Conservation (phyloP, 1,284 basidiomycete genomes). For the Sporisorium reilianum region DNA sequence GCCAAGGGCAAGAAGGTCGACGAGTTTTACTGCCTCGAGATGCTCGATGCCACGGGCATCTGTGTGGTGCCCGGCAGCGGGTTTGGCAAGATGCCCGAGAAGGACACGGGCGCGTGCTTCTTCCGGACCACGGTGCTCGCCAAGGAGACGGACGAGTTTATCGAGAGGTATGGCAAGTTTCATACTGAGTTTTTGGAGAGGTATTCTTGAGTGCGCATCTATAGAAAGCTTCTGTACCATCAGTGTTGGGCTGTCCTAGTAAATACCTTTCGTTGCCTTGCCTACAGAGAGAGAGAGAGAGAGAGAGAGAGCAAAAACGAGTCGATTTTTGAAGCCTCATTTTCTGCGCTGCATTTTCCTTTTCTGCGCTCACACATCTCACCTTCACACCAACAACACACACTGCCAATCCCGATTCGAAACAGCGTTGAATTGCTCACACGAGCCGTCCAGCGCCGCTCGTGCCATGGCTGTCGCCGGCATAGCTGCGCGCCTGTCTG, state of each 20-base stretch:
- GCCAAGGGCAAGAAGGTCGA: slow-evolving; percentile 61
- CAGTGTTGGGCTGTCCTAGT: background rate
- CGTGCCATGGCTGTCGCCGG: slow-evolving; percentile 20
- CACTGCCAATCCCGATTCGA: no score
- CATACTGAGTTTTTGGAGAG: slow-evolving; percentile 58
- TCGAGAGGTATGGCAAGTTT: slow-evolving; percentile 64
- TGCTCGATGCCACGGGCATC: slow-evolving; percentile 66
- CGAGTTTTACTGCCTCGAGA: slow-evolving; percentile 64
- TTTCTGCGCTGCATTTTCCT: background rate
- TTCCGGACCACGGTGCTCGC: slow-evolving; percentile 67
- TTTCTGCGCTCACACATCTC: no score
- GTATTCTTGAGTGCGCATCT: slow-evolving; percentile 19
- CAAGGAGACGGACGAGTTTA: slow-evolving; percentile 67
- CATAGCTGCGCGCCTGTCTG: slow-evolving; percentile 26
- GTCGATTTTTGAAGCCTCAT: slow-evolving; percentile 3
- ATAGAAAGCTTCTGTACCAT: background rate
- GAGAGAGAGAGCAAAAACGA: no score
- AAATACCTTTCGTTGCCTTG: no score
- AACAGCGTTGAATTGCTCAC: no score
- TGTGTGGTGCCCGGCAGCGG: slow-evolving; percentile 67
- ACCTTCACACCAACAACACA: no score
- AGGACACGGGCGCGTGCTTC: slow-evolving; percentile 52
- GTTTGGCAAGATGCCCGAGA: slow-evolving; percentile 60
- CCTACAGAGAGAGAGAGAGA: no score
- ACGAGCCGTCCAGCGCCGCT: slow-evolving; percentile 17